phyloP scores from a whole-genome alignment of 2,329 filamentous ascomycete species.

The Talaromyces verruculosus region DNA sequence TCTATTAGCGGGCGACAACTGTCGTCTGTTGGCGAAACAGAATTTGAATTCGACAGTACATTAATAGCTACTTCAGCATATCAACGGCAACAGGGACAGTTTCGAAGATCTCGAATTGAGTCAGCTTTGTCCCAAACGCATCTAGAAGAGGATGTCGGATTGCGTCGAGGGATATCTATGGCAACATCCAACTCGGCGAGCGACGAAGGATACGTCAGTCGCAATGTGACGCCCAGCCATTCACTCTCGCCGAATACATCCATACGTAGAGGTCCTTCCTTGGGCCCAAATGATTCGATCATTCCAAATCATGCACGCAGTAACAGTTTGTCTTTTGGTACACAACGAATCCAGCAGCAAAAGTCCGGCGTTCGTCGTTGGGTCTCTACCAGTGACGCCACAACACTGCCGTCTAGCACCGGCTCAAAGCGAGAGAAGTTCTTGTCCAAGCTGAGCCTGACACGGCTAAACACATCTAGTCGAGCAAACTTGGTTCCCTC shows the following conservation, averaged over 20 bases:
- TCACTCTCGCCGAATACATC: conserved; percentile 21
- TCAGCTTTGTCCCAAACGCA: not conserved
- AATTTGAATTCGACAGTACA: conserved; percentile 36
- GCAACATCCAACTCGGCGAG: conserved; percentile 25
- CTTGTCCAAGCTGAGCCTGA: conserved; percentile 24
- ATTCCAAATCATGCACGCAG: conserved; percentile 24
- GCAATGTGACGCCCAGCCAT: conserved; percentile 23
- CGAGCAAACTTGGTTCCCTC: conserved; percentile 21
- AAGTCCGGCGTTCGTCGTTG: conserved; percentile 24
- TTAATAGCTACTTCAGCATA: conserved; percentile 31
- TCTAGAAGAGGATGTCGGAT: not conserved
- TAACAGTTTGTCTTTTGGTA: conserved; percentile 25
- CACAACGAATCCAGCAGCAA: conserved; percentile 16
- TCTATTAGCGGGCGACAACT: conserved; percentile 30
- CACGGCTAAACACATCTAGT: conserved; percentile 24
- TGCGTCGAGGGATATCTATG: conserved; percentile 20
- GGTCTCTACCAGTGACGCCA: conserved; percentile 23
- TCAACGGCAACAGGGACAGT: conserved; percentile 22
- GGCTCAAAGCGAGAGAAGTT: conserved; percentile 27
- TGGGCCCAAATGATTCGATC: conserved; percentile 24
- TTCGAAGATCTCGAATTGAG: conserved; percentile 10
- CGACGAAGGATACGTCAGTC: conserved; percentile 34
- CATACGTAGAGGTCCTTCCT: conserved; percentile 19
- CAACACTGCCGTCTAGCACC: conserved; percentile 13
- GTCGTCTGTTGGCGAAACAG: conserved; percentile 31